These are phyloP conservation scores for Linnemannia exigua DNA, from an alignment of 192 early-diverging fungal species.

Conservation along the genomic window DNA sequence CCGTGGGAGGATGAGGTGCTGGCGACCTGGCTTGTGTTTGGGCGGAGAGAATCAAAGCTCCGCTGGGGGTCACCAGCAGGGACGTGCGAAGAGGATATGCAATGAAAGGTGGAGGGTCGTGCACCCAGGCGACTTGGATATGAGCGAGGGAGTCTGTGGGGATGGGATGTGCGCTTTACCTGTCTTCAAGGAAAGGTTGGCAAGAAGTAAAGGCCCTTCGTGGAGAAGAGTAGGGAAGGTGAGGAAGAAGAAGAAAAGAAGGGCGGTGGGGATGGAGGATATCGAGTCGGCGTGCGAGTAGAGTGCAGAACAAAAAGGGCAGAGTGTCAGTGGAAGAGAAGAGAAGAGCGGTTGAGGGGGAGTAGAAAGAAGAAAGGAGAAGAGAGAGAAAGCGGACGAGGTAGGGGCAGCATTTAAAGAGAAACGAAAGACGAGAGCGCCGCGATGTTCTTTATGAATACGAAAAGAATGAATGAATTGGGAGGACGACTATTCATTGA, in stretches of 20 bases:
- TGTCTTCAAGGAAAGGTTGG: slow-evolving; percentile 15
- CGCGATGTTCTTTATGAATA: not conserved
- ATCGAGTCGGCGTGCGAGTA: not conserved
- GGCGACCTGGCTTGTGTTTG: not conserved
- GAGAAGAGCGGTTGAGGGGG: slow-evolving; percentile 1
- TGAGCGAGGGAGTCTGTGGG: too few relatives aligned
- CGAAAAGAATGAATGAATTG: not conserved
- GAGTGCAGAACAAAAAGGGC: not conserved
- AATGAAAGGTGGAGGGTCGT: not conserved
- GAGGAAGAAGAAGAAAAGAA: not conserved
- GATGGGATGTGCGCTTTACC: not conserved
- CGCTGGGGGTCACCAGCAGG: not conserved
- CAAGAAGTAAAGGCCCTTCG: not conserved
- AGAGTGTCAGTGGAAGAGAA: not conserved
- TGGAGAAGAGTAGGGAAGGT: not conserved
- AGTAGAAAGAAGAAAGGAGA: not conserved
- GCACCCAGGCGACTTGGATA: not conserved
- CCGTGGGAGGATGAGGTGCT: slow-evolving; percentile 2
- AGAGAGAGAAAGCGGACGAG: not conserved
- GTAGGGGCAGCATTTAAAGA: not conserved
- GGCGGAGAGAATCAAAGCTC: not conserved
- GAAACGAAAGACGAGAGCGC: not conserved
- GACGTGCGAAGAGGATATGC: not conserved
- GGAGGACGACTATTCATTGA: not conserved
- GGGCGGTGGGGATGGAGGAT: not conserved